phyloP scores from a whole-genome alignment of 2,329 filamentous ascomycete species.

The Aspergillus versicolor region DNA sequence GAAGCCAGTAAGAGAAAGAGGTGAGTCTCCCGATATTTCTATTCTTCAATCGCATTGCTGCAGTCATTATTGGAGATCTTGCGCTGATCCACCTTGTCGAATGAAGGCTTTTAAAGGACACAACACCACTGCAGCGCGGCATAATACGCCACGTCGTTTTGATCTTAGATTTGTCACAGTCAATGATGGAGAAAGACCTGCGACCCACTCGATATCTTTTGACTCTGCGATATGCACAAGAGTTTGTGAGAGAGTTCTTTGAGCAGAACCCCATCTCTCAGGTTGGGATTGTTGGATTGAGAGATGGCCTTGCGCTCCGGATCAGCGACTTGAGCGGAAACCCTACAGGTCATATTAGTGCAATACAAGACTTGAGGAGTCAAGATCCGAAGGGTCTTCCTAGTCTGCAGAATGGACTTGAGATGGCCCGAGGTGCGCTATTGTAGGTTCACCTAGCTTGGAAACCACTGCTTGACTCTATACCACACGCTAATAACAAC shows the following conservation, averaged over 20 bases:
- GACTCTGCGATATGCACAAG: constrained; percentile 75
- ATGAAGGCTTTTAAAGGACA: constrained; percentile 79
- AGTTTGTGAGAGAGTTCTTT: constrained; percentile 92
- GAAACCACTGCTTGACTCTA: background rate
- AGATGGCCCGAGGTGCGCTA: constrained; percentile 90
- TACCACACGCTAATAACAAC: constrained; percentile 6
- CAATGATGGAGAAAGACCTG: constrained; percentile 94
- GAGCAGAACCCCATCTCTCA: constrained; percentile 99
- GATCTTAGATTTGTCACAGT: constrained; percentile 85
- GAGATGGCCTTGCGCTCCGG: constrained; percentile 81
- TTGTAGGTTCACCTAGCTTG: constrained; percentile 55
- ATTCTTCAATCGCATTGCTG: background rate
- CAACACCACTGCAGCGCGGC: constrained; percentile 89
- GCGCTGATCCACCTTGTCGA: constrained; percentile 5
- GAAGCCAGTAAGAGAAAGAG: constrained; percentile 80
- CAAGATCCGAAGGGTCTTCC: constrained; percentile 72
- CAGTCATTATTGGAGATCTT: background rate
- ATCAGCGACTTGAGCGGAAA: constrained; percentile 91
- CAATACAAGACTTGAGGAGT: constrained; percentile 65
- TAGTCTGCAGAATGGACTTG: constrained; percentile 88
- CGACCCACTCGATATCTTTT: constrained; percentile 83
- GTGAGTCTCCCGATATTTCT: constrained; percentile 36
- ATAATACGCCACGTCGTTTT: constrained; percentile 96
- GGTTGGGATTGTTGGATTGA: constrained; percentile 87
- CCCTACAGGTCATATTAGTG: constrained; percentile 80